These are phyloP conservation scores for Mycena epipterygia DNA, from an alignment of 768 basidiomycete genomes.

Conservation along the genomic window DNA sequence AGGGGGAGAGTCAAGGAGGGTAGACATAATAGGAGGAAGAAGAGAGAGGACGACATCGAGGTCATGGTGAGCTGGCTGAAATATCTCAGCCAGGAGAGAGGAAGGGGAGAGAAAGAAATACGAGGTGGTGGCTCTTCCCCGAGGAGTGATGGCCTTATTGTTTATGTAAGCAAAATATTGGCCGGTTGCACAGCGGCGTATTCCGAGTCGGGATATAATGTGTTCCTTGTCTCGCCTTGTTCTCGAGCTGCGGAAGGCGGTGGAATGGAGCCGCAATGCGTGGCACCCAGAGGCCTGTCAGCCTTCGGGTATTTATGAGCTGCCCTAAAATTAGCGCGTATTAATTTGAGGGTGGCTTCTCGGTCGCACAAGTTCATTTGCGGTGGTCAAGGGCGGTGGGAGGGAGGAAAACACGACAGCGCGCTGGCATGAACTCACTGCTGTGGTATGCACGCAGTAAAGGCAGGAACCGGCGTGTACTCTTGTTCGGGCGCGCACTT, in stretches of 20 bases:
- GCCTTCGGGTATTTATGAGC: background rate
- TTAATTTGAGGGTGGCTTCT: too few relatives aligned
- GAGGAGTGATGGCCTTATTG: slow-evolving; percentile 6
- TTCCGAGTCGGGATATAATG: too few relatives aligned
- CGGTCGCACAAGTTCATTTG: background rate
- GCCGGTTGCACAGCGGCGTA: too few relatives aligned
- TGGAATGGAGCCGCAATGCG: too few relatives aligned
- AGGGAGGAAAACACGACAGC: background rate
- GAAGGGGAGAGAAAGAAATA: background rate
- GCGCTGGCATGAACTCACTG: background rate
- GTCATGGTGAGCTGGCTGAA: slow-evolving; percentile 2
- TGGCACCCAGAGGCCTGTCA: too few relatives aligned
- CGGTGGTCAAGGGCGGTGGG: too few relatives aligned
- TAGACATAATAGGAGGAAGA: slow-evolving; percentile 38
- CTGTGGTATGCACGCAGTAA: too few relatives aligned
- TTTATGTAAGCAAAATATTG: slow-evolving; percentile 27
- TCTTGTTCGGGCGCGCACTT: too few relatives aligned
- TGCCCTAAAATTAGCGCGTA: too few relatives aligned
- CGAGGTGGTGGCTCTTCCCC: background rate
- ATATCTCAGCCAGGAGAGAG: background rate
- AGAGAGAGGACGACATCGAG: slow-evolving; percentile 16
- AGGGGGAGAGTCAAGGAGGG: slow-evolving; percentile 34
- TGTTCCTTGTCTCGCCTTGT: background rate
- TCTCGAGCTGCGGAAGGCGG: background rate
- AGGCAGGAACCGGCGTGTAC: too few relatives aligned